Percentiles rank a stretch among this genome's conserved stretches.
Evolutionary conservation across 2,329 filamentous ascomycete species (phyloP).

Genomic region (Bipolaris oryzae): DNA sequence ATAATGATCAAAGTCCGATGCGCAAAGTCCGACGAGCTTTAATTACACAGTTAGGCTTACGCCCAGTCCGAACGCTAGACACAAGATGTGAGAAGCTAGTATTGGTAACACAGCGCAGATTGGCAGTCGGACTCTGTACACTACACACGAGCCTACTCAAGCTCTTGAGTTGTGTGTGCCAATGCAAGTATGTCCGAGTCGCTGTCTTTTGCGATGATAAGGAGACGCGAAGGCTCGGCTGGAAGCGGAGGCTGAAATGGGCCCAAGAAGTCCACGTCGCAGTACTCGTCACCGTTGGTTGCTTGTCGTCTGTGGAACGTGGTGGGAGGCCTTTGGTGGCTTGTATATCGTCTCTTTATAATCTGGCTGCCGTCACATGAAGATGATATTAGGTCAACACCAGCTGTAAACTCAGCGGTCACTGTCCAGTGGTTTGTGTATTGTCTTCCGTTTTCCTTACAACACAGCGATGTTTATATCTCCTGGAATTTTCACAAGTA

Average conservation of each 20-base stretch:
- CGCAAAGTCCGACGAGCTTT: background rate
- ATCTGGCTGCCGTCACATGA: background rate
- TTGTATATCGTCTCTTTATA: background rate
- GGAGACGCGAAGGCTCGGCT: background rate
- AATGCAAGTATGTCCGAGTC: background rate
- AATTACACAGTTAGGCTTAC: background rate
- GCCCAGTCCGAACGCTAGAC: background rate
- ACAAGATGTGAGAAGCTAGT: background rate
- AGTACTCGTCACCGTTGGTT: background rate
- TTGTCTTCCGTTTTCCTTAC: background rate
- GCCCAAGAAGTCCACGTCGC: background rate
- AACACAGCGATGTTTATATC: background rate
- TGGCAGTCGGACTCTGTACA: background rate
- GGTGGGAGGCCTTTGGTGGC: background rate
- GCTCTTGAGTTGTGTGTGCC: constrained; percentile 1
- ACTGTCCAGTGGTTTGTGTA: background rate
- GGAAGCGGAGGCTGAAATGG: background rate
- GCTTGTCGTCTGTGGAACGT: background rate
- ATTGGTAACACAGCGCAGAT: background rate
- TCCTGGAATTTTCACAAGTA: background rate
- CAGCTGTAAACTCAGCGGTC: background rate
- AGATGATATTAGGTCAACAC: background rate
- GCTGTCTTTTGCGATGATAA: background rate
- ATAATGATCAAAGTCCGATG: background rate
- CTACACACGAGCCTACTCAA: constrained; percentile 1